phyloP scores from a whole-genome alignment of 257 asterid genomes.

The Rubia yunnanensis region DNA sequence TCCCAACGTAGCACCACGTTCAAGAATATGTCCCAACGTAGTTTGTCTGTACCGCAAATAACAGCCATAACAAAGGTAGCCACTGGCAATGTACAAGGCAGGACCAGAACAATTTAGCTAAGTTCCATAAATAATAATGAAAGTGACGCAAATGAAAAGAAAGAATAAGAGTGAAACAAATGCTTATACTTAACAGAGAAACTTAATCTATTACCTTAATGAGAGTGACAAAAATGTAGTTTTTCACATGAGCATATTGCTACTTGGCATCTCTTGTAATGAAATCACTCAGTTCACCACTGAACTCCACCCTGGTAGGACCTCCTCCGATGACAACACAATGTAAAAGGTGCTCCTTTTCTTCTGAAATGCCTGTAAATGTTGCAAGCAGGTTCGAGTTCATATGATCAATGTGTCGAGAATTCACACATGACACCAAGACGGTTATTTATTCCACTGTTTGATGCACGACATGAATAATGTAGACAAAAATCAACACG shows the following conservation, averaged over 20 bases:
- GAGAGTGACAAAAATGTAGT: slow-evolving; percentile 79
- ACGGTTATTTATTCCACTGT: slow-evolving; percentile 30
- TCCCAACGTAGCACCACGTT: too few relatives aligned
- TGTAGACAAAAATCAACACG: too few relatives aligned
- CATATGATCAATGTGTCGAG: neutral
- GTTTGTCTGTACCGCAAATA: too few relatives aligned
- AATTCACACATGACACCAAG: neutral
- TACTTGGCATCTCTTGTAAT: slow-evolving; percentile 77
- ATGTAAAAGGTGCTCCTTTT: slow-evolving; percentile 73
- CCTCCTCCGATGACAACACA: slow-evolving; percentile 96
- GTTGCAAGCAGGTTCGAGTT: neutral
- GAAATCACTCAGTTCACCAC: slow-evolving; percentile 92
- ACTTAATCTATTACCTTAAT: slow-evolving; percentile 52
- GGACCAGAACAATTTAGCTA: too few relatives aligned
- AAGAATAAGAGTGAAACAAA: too few relatives aligned
- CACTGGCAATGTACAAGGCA: too few relatives aligned
- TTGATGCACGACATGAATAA: too few relatives aligned
- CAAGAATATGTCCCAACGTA: too few relatives aligned
- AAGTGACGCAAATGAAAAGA: too few relatives aligned
- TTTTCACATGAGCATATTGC: slow-evolving; percentile 73
- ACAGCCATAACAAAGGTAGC: too few relatives aligned
- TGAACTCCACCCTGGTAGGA: slow-evolving; percentile 93
- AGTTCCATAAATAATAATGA: too few relatives aligned
- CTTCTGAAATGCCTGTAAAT: slow-evolving; percentile 64
- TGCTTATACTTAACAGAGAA: neutral